Conservation (phyloP, 1,284 basidiomycete species). For the Heterobasidion parviporum region DNA sequence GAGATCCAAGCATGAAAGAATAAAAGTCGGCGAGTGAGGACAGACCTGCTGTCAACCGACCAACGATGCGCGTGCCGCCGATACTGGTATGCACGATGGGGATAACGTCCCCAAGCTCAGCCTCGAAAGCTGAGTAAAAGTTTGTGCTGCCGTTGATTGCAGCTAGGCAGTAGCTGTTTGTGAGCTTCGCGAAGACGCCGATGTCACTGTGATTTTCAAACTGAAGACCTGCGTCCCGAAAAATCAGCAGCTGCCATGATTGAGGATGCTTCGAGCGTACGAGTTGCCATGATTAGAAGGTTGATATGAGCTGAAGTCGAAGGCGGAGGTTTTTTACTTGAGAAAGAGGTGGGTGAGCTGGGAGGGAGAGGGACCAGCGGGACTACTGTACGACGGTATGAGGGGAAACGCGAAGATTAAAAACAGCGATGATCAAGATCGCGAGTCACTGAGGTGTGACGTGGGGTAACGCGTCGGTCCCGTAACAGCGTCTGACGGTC, state of each 20-base stretch:
- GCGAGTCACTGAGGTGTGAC: background rate
- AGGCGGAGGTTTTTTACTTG: background rate
- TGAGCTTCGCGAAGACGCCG: constrained; percentile 91
- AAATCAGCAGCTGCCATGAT: background rate
- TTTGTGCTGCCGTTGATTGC: constrained; percentile 95
- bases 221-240: constrained; percentile 56
- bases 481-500: background rate
- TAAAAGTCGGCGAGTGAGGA: background rate
- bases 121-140: constrained; percentile 97
- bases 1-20: too few relatives aligned
- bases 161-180: constrained; percentile 92
- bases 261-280: constrained; percentile 28
- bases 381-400: background rate
- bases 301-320: background rate
- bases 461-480: background rate
- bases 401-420: background rate
- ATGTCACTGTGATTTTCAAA: constrained; percentile 98
- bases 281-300: constrained; percentile 50
- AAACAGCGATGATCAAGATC: background rate
- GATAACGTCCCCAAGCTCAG: constrained; percentile 88
- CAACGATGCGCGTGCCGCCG: constrained; percentile 91
- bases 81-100: constrained; percentile 98
- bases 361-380: background rate
- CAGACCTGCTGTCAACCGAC: constrained; percentile 84
- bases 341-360: background rate